Evolutionary conservation across 2,329 filamentous ascomycete species (phyloP).

Genomic region (Curvularia spicifera): DNA sequence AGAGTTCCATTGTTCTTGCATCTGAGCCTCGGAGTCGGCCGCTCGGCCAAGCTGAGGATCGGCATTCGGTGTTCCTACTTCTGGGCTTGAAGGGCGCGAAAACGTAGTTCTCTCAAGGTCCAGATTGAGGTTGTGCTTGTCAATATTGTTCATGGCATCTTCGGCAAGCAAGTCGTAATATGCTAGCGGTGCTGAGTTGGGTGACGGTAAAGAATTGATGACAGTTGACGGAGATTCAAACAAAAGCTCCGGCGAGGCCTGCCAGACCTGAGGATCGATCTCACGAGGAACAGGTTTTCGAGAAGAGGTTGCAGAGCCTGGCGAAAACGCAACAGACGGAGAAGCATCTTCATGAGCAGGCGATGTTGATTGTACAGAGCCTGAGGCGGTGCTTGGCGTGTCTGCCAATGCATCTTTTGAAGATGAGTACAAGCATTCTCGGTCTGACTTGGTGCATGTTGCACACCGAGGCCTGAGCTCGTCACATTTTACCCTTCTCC

Average conservation of each 20-base stretch:
- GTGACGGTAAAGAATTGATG: slow-evolving; percentile 46
- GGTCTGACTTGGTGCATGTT: slow-evolving; percentile 53
- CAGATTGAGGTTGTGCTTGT: slow-evolving; percentile 42
- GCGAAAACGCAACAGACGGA: slow-evolving; percentile 1
- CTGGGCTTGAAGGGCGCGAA: slow-evolving; percentile 37
- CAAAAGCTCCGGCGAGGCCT: slow-evolving; percentile 39
- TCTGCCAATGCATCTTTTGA: slow-evolving; percentile 16
- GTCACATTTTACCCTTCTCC: slow-evolving; percentile 60
- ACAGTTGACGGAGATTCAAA: slow-evolving; percentile 43
- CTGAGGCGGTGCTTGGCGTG: slow-evolving; percentile 18
- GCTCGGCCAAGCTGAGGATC: slow-evolving; percentile 23
- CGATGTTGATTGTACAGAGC: slow-evolving; percentile 20
- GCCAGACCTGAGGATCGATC: slow-evolving; percentile 27
- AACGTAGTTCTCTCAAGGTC: slow-evolving; percentile 38
- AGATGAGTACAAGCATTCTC: slow-evolving; percentile 51
- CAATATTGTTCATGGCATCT: slow-evolving; percentile 50
- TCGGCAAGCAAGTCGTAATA: slow-evolving; percentile 58
- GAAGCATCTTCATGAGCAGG: slow-evolving; percentile 23
- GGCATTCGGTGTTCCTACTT: slow-evolving; percentile 21
- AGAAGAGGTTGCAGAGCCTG: slow-evolving; percentile 26
- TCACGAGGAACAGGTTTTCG: slow-evolving; percentile 29
- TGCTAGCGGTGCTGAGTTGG: slow-evolving; percentile 54
- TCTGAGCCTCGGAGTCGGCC: slow-evolving; percentile 10
- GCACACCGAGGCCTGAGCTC: slow-evolving; percentile 55
- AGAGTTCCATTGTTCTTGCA: slow-evolving; percentile 38